Conservation (phyloP, 2,329 filamentous ascomycete species). For the Geosmithia flava region DNA sequence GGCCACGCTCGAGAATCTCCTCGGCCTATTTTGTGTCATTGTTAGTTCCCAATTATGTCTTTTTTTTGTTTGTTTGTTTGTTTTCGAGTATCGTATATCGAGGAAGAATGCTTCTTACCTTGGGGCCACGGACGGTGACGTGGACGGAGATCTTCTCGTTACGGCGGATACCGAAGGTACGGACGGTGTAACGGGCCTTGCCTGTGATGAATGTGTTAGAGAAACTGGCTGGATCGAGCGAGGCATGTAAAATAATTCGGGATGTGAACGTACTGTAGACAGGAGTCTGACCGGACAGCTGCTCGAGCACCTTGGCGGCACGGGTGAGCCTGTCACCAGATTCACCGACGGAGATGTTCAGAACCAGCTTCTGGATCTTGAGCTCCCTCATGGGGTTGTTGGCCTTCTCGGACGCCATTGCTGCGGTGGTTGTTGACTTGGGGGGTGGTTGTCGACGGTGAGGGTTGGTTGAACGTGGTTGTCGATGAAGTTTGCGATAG, state of each 20-base stretch:
- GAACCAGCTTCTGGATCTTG: slow-evolving; percentile 97
- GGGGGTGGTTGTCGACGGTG: slow-evolving; percentile 11
- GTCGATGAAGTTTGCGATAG: slow-evolving; percentile 15
- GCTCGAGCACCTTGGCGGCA: slow-evolving; percentile 99
- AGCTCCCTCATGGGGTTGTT: slow-evolving; percentile 99
- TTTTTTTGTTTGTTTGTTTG: slow-evolving; percentile 10
- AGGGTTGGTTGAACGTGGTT: slow-evolving; percentile 5
- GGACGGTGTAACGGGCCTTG: slow-evolving; percentile 99
- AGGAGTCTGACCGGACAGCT: slow-evolving; percentile 97
- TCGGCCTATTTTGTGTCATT: slow-evolving; percentile 54
- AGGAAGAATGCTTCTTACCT: slow-evolving; percentile 27
- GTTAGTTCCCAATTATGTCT: too few species aligned
- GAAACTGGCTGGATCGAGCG: neutral
- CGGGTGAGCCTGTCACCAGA: slow-evolving; percentile 99
- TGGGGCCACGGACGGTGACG: slow-evolving; percentile 95
- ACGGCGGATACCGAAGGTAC: slow-evolving; percentile 99
- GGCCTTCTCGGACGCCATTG: slow-evolving; percentile 63
- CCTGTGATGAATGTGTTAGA: slow-evolving; percentile 31
- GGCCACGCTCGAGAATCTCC: slow-evolving; percentile 99
- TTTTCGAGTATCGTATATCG: too few species aligned
- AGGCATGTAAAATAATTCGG: neutral
- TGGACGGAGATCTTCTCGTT: slow-evolving; percentile 99
- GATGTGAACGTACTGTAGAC: slow-evolving; percentile 73
- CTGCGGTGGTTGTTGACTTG: slow-evolving; percentile 22
- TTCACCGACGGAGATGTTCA: slow-evolving; percentile 99